These are phyloP conservation scores for Podochytrium sp. DNA, from an alignment of 192 early-diverging fungal species.

Conservation along the genomic window DNA sequence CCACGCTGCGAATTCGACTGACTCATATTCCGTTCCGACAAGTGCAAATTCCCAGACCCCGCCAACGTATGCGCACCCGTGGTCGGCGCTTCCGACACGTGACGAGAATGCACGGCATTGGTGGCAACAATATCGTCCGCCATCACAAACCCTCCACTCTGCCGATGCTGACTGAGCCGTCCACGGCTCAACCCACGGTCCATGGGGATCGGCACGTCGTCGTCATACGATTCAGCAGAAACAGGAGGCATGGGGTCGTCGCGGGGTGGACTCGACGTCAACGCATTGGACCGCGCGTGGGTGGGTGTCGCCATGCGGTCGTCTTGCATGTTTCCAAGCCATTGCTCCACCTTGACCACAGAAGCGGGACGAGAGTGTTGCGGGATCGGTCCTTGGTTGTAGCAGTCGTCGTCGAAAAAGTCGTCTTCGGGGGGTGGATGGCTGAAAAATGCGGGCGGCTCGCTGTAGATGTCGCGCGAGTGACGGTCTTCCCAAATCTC, in stretches of 20 bases:
- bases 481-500: slow-evolving; percentile 38
- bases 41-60: slow-evolving; percentile 23
- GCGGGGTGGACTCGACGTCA: slow-evolving; percentile 1
- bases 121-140: neutral
- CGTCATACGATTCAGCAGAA: neutral
- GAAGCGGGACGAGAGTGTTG: neutral
- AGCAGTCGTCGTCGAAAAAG: neutral
- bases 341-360: slow-evolving; percentile 23
- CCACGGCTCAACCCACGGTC: slow-evolving; percentile 25
- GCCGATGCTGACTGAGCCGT: neutral
- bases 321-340: slow-evolving; percentile 4
- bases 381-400: neutral
- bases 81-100: neutral
- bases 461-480: slow-evolving; percentile 21
- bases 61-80: slow-evolving; percentile 3
- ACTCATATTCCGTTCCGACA: slow-evolving; percentile 7
- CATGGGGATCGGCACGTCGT: slow-evolving; percentile 25
- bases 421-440: neutral
- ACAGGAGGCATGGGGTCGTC: neutral
- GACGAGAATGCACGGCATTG: neutral
- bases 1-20: neutral
- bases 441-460: slow-evolving; percentile 10
- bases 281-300: neutral
- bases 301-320: neutral
- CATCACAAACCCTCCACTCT: neutral